Conservation (phyloP, 2,329 filamentous ascomycete genomes). For the Colletotrichum neosansevieriae region DNA sequence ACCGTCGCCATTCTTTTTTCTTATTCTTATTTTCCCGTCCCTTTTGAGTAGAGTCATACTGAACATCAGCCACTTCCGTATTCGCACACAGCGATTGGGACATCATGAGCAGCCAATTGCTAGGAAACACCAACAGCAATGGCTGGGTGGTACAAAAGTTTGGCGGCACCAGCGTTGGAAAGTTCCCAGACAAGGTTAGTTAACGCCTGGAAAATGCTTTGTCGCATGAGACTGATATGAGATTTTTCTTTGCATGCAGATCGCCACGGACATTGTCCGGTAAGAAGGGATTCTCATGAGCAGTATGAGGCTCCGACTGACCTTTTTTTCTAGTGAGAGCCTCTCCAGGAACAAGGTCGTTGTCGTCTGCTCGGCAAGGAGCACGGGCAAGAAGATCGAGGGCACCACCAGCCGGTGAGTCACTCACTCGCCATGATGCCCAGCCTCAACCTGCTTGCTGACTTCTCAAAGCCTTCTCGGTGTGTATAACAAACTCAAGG, state of each 20-base stretch:
- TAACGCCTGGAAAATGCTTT: slow-evolving; percentile 40
- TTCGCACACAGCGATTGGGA: slow-evolving; percentile 15
- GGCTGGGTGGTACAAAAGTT: slow-evolving; percentile 95
- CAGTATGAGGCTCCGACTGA: slow-evolving; percentile 37
- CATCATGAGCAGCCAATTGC: slow-evolving; percentile 36
- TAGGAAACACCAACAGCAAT: slow-evolving; percentile 53
- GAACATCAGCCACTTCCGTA: slow-evolving; percentile 10
- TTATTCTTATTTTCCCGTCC: slow-evolving; percentile 18
- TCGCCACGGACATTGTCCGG: slow-evolving; percentile 78
- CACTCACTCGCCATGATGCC: slow-evolving; percentile 42
- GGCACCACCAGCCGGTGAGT: slow-evolving; percentile 95
- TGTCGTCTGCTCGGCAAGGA: slow-evolving; percentile 95
- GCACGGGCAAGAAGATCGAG: slow-evolving; percentile 92
- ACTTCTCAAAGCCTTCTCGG: slow-evolving; percentile 62
- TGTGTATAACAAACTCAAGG: slow-evolving; percentile 68
- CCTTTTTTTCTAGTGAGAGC: slow-evolving; percentile 59
- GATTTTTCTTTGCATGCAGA: slow-evolving; percentile 48
- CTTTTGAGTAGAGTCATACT: slow-evolving; percentile 29
- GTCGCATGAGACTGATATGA: slow-evolving; percentile 47
- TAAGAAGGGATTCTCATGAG: slow-evolving; percentile 46
- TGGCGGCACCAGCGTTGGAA: slow-evolving; percentile 94
- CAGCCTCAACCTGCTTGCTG: slow-evolving; percentile 8
- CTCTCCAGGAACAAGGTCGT: slow-evolving; percentile 81
- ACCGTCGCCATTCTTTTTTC: slow-evolving; percentile 28
- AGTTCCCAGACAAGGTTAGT: slow-evolving; percentile 80